Base-by-base conservation (phyloP, 345 rosid genomes). In the Eucalyptus pauciflora region DNA sequence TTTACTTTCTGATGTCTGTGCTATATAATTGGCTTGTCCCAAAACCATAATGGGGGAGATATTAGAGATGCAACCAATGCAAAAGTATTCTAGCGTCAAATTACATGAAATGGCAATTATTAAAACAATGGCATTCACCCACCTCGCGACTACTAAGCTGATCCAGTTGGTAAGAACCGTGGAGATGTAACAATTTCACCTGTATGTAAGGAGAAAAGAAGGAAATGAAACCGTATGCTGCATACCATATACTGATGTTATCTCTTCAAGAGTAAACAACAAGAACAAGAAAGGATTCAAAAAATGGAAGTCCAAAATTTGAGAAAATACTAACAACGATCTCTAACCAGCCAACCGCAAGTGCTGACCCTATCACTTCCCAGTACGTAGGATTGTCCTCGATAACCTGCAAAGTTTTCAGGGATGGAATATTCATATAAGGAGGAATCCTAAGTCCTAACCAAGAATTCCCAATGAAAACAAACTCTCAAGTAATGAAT, bases 311-410 rank as follows among this genome's bases (percentile, higher is more conserved):
- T 50, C 50, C 80, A 50, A 50, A 16, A 33, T 14, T 64, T 64
- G 31, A 43, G 49, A 86, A 60, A 89, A 37, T 49, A 91, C 97
- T 69, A 86, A 98, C 98, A 94, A 94, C 98, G 79, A 95, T 97
- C 90, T 97, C 97, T 76, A 96, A 93, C 99, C 99, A 98, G 89
- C 99, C 99, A 92, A 98, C 94, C 60, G 98, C 95, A 51, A 96
- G 89, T 50, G 96, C 98, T 58, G 98, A 96, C 80, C 96, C 90
- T 91, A 96, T 93, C 87, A 95, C 95, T 90, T 94, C 97, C 99
- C 99, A 97, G 89, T 95, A 97, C 91, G 90, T 94, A 71, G 96
- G 93, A 92, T 95, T 92, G 90, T 96, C 96, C 93, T 96, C 99
- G 86, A 95, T 89, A 46, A 92, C 96, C 99, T 97, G 92, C 91